Evolutionary conservation across 2,329 filamentous ascomycete genomes (phyloP), one percentile per base, ranked within the genome.

Genomic region (Hypoxylon rubiginosum): DNA sequence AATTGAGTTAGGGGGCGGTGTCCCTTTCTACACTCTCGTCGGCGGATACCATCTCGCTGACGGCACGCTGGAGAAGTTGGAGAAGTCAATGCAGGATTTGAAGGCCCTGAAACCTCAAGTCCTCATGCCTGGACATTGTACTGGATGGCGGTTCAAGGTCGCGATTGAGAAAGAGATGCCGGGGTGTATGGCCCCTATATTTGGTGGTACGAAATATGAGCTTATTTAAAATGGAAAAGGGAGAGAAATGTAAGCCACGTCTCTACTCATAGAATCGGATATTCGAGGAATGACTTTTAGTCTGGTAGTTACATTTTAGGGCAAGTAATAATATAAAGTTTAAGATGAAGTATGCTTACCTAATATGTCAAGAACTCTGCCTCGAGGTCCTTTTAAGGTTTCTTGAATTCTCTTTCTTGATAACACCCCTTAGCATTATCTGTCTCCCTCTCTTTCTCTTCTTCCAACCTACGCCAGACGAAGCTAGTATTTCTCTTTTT

Each of bases 31-130:
- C 69, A 83, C 83, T 2, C 78, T 87, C 1, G 77, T 87, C 0
- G 85, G 85, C 1, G 85, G 85, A 0, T 87, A 83, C 50, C 85
- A 87, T 71, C 79, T 87, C 3, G 83, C 84, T 0, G 83, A 81
- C 10, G 81, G 80, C 4, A 77, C 83, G 5, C 71, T 79, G 3
- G 73, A 78, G 3, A 81, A 83, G 56, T 74, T 86, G 58, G 71
- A 81, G 43, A 76, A 74, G 17, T 85, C 84, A 0, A 76, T 87
- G 1, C 70, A 73, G n/a, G 85, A 86, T 56, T 73, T 88, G 21
- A 82, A 83, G 68, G 76, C 67, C 0, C 70, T 87, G 2, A 77
- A 81, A 55, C 83, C 84, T 0, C 81, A 80, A 11, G 76, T 87
- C 0, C 71, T 87, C 3, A 78, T 87, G 72, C 84, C 85, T 0